phyloP scores from a whole-genome alignment of 2,329 filamentous ascomycete species.

The Ophiostoma perfectum region DNA sequence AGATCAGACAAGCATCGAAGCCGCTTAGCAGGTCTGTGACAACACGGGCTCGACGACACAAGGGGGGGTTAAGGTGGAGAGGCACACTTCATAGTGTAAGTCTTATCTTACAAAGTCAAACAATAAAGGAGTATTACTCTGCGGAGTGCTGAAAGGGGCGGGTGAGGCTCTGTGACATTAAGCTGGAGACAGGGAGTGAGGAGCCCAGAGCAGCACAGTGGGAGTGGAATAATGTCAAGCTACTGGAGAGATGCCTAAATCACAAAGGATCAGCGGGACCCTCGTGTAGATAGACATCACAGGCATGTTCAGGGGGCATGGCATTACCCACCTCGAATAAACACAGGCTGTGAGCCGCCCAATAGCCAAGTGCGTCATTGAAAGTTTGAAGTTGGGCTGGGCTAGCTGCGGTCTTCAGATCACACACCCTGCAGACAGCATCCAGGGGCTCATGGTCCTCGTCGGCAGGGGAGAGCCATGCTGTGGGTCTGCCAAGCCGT shows the following conservation, averaged over 20 bases:
- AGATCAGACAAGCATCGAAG: conserved; percentile 9
- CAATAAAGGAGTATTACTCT: neutral
- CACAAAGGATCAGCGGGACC: neutral
- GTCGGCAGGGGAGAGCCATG: neutral
- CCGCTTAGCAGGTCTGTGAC: conserved; percentile 9
- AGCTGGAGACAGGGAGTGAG: conserved; percentile 1
- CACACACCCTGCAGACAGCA: neutral
- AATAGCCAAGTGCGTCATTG: neutral
- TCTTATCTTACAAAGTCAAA: no score
- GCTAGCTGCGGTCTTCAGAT: neutral
- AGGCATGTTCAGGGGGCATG: neutral
- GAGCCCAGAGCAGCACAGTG: neutral
- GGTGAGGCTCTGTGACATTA: conserved; percentile 9
- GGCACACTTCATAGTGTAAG: no score
- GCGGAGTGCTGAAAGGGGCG: neutral
- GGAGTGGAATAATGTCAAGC: neutral
- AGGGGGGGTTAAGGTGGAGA: neutral
- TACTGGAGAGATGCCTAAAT: neutral
- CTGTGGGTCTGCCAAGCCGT: conserved; percentile 4
- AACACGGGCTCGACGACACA: neutral
- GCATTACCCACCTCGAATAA: neutral
- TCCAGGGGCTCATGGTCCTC: neutral
- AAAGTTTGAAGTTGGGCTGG: conserved; percentile 4
- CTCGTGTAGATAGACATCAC: no score
- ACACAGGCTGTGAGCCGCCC: neutral